These are phyloP conservation scores for Gnaphalium uliginosum DNA, from an alignment of 129 eudicot species.

Conservation along the genomic window DNA sequence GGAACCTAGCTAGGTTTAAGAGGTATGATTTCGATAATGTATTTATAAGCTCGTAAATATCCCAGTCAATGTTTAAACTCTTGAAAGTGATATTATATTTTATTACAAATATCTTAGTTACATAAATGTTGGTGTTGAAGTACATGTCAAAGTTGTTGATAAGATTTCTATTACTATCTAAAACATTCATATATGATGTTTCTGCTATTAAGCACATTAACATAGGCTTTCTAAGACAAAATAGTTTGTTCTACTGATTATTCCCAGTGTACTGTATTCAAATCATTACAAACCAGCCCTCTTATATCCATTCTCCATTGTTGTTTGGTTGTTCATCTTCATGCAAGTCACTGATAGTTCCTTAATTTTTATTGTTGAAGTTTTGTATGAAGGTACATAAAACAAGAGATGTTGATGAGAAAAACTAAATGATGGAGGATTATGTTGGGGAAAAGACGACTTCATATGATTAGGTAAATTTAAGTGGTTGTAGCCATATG, in stretches of 20 bases:
- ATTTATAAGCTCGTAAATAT: not conserved
- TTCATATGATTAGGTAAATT: not conserved
- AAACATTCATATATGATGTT: not conserved
- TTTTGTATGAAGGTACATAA: not conserved
- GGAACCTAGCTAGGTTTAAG: not conserved
- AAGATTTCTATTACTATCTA: not conserved
- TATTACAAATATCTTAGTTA: not conserved
- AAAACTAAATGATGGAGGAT: not conserved
- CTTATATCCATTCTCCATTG: not conserved
- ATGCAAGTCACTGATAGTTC: not conserved
- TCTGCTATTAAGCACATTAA: not conserved
- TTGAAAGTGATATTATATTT: not conserved
- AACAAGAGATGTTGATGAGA: not conserved
- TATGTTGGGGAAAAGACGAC: not conserved
- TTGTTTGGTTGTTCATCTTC: not conserved
- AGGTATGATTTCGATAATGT: not conserved
- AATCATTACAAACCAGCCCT: not conserved
- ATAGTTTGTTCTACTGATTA: not conserved
- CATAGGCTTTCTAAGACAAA: not conserved
- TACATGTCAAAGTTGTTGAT: not conserved
- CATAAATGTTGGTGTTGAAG: not conserved
- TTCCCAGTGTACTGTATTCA: not conserved
- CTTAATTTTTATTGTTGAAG: not conserved
- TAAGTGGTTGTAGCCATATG: not conserved
- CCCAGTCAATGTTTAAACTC: not conserved